Conservation (phyloP, 306 rosid genomes). For the Cercis canadensis region DNA sequence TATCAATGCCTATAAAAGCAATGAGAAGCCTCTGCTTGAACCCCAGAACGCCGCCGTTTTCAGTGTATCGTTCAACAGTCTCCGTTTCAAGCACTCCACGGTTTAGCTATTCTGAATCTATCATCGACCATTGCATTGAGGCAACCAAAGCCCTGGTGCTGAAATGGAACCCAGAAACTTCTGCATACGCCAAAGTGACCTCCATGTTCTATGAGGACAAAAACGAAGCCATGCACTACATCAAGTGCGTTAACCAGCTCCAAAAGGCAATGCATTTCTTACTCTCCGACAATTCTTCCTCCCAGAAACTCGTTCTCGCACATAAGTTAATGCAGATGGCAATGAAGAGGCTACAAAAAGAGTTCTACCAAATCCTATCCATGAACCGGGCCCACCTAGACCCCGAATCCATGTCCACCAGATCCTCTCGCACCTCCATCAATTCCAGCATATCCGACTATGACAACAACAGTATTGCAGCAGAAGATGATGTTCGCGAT, state of each 20-base stretch:
- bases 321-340: no score
- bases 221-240: constrained; percentile 60
- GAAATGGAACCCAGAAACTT: constrained; percentile 74
- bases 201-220: constrained; percentile 68
- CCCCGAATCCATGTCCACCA: constrained; percentile 56
- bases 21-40: constrained; percentile 60
- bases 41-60: constrained; percentile 47
- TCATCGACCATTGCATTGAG: constrained; percentile 42
- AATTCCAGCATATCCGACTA: constrained; percentile 57
- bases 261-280: constrained; percentile 71
- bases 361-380: constrained; percentile 69
- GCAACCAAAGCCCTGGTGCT: constrained; percentile 49
- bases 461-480: constrained; percentile 45
- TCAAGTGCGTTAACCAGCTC: constrained; percentile 58
- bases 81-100: constrained; percentile 35
- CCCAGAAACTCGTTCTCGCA: constrained; percentile 50
- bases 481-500: constrained; percentile 47
- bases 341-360: constrained; percentile 75
- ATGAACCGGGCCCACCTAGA: constrained; percentile 60
- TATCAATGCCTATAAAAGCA: no score
- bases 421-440: constrained; percentile 59
- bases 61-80: constrained; percentile 12
- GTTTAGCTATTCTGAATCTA: constrained; percentile 36
- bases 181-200: constrained; percentile 63
- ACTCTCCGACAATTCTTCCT: constrained; percentile 43